phyloP scores from a whole-genome alignment of 331 rosid genomes.

The Malus hybrid region DNA sequence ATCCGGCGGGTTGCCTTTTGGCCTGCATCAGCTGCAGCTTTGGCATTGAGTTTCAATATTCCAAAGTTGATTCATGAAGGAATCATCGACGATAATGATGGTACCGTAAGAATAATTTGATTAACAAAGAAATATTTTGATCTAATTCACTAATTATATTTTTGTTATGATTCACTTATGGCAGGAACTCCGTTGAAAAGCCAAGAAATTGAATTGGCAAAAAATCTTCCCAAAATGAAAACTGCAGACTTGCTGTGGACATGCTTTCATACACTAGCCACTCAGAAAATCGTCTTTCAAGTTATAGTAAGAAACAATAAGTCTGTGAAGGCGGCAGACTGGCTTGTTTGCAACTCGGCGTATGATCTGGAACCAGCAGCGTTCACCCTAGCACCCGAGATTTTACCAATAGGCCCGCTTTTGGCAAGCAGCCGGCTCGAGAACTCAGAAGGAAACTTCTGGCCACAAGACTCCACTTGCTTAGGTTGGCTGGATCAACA shows the following conservation, averaged over 20 bases:
- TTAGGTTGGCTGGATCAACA: neutral
- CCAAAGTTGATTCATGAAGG: constrained; percentile 27
- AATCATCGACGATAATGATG: constrained; percentile 20
- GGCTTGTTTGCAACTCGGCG: neutral
- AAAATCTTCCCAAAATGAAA: constrained; percentile 19
- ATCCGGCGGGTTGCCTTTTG: constrained; percentile 33
- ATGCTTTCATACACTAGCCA: constrained; percentile 9
- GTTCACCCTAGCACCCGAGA: neutral
- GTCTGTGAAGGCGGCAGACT: neutral
- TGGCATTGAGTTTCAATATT: constrained; percentile 16
- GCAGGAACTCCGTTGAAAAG: constrained; percentile 23
- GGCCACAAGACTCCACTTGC: neutral
- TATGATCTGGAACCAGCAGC: neutral
- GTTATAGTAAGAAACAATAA: neutral
- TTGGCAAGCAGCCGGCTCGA: neutral
- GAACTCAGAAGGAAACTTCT: neutral
- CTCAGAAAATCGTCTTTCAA: constrained; percentile 23
- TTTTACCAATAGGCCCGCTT: neutral
- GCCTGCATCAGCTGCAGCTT: constrained; percentile 35
- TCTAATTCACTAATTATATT: too few relatives aligned
- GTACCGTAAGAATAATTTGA: neutral
- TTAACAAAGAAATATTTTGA: too few relatives aligned
- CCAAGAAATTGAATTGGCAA: constrained; percentile 23
- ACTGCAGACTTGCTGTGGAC: constrained; percentile 23
- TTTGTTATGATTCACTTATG: neutral